These are phyloP conservation scores for Nymphaea thermarum DNA, from an alignment of 164 flowering plant species.

Conservation along the genomic window DNA sequence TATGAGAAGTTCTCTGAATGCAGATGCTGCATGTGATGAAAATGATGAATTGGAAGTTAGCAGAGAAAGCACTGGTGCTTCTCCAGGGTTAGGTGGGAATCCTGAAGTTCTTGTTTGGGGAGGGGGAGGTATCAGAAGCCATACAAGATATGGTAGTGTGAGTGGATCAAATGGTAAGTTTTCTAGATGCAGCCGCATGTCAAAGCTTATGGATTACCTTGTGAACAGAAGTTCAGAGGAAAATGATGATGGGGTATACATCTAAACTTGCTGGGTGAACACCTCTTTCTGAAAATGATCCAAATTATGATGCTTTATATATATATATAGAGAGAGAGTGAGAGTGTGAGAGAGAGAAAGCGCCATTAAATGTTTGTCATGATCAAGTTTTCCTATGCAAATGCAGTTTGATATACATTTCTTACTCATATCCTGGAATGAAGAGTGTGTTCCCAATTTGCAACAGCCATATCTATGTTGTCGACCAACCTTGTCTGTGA, in stretches of 20 bases:
- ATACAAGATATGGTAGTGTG: constrained; percentile 44
- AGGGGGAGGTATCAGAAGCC: constrained; percentile 63
- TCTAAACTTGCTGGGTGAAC: neutral
- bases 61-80: constrained; percentile 36
- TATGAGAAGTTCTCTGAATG: constrained; percentile 26
- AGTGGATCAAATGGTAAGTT: constrained; percentile 33
- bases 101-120: constrained; percentile 83
- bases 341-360: too few species aligned
- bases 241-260: constrained; percentile 23
- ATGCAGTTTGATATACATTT: constrained; percentile 56
- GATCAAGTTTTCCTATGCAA: neutral
- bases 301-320: neutral
- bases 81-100: constrained; percentile 38
- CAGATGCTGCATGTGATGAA: constrained; percentile 35
- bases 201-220: constrained; percentile 47
- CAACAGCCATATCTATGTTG: constrained; percentile 61
- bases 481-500: constrained; percentile 44
- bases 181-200: constrained; percentile 30
- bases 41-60: constrained; percentile 39
- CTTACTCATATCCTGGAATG: constrained; percentile 47
- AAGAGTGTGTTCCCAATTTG: constrained; percentile 41
- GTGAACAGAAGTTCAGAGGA: constrained; percentile 33
- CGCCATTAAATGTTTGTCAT: neutral
- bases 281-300: neutral
- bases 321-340: too few species aligned